Base-by-base conservation (phyloP, 2,329 filamentous ascomycete species). In the Ceratocystis alfenasii region DNA sequence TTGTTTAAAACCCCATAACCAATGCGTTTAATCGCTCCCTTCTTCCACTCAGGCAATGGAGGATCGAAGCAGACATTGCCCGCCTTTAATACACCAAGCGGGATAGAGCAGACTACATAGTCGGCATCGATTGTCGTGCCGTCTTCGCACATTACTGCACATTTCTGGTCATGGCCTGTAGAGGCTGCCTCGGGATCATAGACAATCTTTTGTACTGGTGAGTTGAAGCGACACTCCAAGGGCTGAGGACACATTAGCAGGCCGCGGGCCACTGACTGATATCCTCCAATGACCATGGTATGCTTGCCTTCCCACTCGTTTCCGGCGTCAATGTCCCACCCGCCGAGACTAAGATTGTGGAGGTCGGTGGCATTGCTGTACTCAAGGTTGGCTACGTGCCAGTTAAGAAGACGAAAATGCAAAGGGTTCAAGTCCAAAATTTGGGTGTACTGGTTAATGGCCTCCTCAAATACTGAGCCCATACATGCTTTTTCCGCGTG, bases 281-380 rank as follows among this genome's bases (percentile, higher is more conserved):
- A 99, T 1, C 94, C 94, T 50, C 95, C 94, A 30, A 95, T 82
- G 2, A 99, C 85, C 82, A 96, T 93, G 1, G 90, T 90, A 74
- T 99, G 95, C 68, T 89, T 87, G 5, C 94, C 94, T 74, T 96
- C 92, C 78, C 95, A 99, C 73, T 99, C 94, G 71, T 99, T 96
- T 0, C 94, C 94, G 62, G 92, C 91, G 73, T 99, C 95, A 71
- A 99, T 91, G 74, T 99, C 95, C 90, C 95, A 97, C 0, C 92
- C 87, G 6, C 87, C 85, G 15, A 99, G 83, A 74, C 93, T 97
- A 20, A 99, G 82, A 69, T 88, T 87, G 69, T 88, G 87, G 65
- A 96, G 85, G 70, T 91, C 95, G 1, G 87, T 89, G 1, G 94
- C 94, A 74, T 97, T 99, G 69, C 93, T 95, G 73, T 99, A 99